phyloP scores from a whole-genome alignment of 2,329 filamentous ascomycete species.

The Zalaria sp. region DNA sequence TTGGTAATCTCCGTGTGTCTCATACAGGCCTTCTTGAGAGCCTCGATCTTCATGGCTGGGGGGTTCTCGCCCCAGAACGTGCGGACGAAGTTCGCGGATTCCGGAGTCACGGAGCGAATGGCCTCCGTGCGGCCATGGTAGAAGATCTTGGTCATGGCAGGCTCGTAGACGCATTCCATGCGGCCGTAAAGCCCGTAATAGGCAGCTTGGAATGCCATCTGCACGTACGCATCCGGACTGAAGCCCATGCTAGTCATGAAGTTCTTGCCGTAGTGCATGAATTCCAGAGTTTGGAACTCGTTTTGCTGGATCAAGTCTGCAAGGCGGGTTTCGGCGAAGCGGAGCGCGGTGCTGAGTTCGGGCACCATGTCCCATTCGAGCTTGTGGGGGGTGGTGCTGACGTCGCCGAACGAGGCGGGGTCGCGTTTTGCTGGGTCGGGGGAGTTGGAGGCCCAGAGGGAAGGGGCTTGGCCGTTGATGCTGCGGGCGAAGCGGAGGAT shows the following conservation, averaged over 20 bases:
- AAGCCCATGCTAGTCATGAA: constrained; percentile 97
- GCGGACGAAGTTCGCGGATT: constrained; percentile 77
- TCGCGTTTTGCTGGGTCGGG: constrained; percentile 89
- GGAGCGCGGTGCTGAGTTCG: constrained; percentile 76
- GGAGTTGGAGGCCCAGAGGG: constrained; percentile 77
- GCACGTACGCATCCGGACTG: constrained; percentile 91
- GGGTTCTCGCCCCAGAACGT: constrained; percentile 92
- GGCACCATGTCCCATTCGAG: constrained; percentile 96
- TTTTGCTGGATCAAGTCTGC: constrained; percentile 94
- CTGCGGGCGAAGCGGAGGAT: constrained; percentile 89
- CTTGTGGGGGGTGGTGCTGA: constrained; percentile 87
- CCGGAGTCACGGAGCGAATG: constrained; percentile 69
- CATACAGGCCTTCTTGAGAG: constrained; percentile 68
- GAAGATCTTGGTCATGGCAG: constrained; percentile 93
- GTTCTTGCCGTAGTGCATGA: constrained; percentile 81
- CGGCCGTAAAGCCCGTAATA: constrained; percentile 95
- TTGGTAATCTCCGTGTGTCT: constrained; percentile 69
- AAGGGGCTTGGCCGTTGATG: constrained; percentile 88
- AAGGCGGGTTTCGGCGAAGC: constrained; percentile 87
- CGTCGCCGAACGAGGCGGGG: constrained; percentile 80
- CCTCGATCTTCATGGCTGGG: constrained; percentile 68
- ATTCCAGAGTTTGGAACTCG: constrained; percentile 87
- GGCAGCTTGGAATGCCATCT: constrained; percentile 97
- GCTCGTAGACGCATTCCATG: constrained; percentile 91
- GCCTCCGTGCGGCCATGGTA: constrained; percentile 92